Percentiles rank a stretch among this genome's conserved stretches.
These are phyloP conservation scores for Neurospora sp. DNA, from an alignment of 495 filamentous ascomycete species.

Conservation along the genomic window DNA sequence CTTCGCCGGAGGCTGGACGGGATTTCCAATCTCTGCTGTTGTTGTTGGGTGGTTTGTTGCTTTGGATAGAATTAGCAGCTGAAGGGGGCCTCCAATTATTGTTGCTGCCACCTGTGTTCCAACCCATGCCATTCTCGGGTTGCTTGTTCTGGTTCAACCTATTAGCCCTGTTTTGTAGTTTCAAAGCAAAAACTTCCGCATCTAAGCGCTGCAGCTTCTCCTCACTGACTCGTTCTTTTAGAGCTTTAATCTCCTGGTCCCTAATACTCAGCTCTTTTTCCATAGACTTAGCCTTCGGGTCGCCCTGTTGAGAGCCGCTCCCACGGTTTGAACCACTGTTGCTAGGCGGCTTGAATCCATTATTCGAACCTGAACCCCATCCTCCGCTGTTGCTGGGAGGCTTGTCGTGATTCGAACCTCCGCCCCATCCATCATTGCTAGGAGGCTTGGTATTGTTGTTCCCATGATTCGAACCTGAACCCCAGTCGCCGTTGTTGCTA, in stretches of 20 bases:
- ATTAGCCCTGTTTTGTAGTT: background rate
- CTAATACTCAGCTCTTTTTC: background rate
- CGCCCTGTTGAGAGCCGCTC: background rate
- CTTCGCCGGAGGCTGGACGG: background rate
- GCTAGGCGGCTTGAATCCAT: background rate
- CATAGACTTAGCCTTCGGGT: background rate
- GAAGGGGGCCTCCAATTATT: background rate
- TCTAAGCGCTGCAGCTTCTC: background rate
- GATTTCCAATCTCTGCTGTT: background rate
- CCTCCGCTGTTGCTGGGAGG: background rate
- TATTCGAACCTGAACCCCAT: background rate
- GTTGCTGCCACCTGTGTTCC: background rate
- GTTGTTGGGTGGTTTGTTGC: background rate
- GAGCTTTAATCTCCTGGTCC: background rate
- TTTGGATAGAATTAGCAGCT: background rate
- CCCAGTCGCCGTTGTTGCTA: background rate
- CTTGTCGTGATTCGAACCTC: background rate
- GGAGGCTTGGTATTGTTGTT: background rate
- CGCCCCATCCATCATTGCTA: background rate
- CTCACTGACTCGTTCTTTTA: background rate
- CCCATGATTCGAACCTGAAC: background rate
- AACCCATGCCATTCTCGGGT: background rate
- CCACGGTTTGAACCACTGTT: background rate
- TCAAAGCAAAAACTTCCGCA: background rate
- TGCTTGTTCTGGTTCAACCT: background rate